These are phyloP conservation scores for Calonectria montana DNA, from an alignment of 2,329 filamentous ascomycete genomes.

Conservation along the genomic window DNA sequence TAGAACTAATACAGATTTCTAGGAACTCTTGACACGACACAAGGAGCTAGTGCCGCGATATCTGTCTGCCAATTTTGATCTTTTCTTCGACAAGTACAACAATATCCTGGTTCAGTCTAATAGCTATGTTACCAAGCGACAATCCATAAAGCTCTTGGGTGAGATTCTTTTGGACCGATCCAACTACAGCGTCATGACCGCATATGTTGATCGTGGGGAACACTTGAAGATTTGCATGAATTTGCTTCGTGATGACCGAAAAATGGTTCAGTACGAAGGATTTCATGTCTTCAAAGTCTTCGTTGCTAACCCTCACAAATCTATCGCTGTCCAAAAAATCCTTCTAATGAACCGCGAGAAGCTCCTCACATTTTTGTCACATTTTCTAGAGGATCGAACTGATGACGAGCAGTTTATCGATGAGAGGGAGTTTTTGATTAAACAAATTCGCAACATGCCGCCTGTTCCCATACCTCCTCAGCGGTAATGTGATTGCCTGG, in stretches of 20 bases:
- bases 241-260: conserved; percentile 90
- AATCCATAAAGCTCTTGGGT: conserved; percentile 96
- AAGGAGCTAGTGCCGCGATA: conserved; percentile 92
- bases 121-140: conserved; percentile 97
- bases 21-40: conserved; percentile 95
- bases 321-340: conserved; percentile 94
- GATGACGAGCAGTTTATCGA: conserved; percentile 99
- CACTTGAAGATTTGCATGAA: conserved; percentile 99
- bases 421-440: conserved; percentile 96
- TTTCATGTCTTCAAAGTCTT: conserved; percentile 99
- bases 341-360: conserved; percentile 96
- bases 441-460: conserved; percentile 84
- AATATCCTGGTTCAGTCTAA: conserved; percentile 87
- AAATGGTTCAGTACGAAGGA: conserved; percentile 99
- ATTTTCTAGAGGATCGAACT: conserved; percentile 92
- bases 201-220: conserved; percentile 94
- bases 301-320: conserved; percentile 98
- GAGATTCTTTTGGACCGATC: conserved; percentile 94
- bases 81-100: conserved; percentile 95
- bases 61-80: conserved; percentile 87
- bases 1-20: conserved; percentile 22
- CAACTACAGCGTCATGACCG: conserved; percentile 98
- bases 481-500: conserved; percentile 45
- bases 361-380: conserved; percentile 86
- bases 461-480: conserved; percentile 65